These are phyloP conservation scores for Leccinum uliginosum DNA, from an alignment of 768 basidiomycete species.

Conservation along the genomic window DNA sequence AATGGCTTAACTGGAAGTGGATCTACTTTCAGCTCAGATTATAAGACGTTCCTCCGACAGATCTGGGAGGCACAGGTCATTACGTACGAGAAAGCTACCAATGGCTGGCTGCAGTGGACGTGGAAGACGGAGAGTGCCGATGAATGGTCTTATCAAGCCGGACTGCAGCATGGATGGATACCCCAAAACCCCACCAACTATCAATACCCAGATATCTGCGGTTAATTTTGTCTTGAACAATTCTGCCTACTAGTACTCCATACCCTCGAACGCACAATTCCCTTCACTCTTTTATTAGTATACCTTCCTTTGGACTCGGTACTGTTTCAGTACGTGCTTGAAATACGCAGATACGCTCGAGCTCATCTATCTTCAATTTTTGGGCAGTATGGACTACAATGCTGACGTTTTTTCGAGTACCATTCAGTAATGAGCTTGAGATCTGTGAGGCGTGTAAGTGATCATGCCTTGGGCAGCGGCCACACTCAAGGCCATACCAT, in stretches of 20 bases:
- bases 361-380: neutral
- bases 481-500: neutral
- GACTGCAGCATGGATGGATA: conserved; percentile 80
- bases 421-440: neutral
- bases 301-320: neutral
- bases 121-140: conserved; percentile 83
- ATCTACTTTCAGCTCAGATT: conserved; percentile 65
- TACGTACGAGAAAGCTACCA: conserved; percentile 57
- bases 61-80: conserved; percentile 83
- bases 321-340: neutral
- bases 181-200: conserved; percentile 52
- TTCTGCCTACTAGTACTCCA: neutral
- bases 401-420: neutral
- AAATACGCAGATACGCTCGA: neutral
- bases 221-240: conserved; percentile 14
- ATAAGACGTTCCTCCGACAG: conserved; percentile 78
- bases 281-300: neutral
- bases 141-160: conserved; percentile 89
- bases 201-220: conserved; percentile 61
- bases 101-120: conserved; percentile 79
- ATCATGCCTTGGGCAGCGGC: neutral
- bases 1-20: conserved; percentile 67
- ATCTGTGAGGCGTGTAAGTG: neutral
- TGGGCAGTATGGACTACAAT: neutral
- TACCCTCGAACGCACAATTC: neutral